Percentiles rank a stretch among this genome's conserved stretches.
Conservation (phyloP, 306 rosid genomes). For the Alnus rubra region DNA sequence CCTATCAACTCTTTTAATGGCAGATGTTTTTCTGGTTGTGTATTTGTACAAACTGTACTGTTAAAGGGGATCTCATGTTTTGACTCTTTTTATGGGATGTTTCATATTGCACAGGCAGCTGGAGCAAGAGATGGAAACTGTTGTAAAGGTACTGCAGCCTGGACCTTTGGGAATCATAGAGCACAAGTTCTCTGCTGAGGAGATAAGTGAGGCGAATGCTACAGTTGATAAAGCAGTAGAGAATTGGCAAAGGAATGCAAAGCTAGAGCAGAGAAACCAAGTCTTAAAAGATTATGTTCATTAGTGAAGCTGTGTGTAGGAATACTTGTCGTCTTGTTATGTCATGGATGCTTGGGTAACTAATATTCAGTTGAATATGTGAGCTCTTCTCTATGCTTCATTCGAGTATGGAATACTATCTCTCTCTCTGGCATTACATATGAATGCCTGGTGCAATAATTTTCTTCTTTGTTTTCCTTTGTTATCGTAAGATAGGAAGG, state of each 20-base stretch:
- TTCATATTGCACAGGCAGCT: slow-evolving; percentile 49
- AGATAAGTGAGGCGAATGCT: slow-evolving; percentile 58
- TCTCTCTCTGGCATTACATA: not conserved
- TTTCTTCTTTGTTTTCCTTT: not conserved
- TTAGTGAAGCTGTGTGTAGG: slow-evolving; percentile 28
- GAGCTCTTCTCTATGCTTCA: not conserved
- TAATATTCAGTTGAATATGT: not conserved
- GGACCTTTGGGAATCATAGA: slow-evolving; percentile 89
- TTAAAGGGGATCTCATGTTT: not conserved
- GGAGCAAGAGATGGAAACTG: slow-evolving; percentile 91
- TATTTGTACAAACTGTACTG: not conserved
- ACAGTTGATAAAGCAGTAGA: slow-evolving; percentile 64
- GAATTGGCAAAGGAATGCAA: slow-evolving; percentile 71
- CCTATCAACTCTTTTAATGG: not conserved
- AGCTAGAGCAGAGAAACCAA: slow-evolving; percentile 34
- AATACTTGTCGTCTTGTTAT: not conserved
- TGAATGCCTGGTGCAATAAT: not conserved
- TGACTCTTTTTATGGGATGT: slow-evolving; percentile 13
- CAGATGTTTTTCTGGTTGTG: not conserved
- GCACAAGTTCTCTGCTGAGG: slow-evolving; percentile 81
- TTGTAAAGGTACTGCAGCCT: slow-evolving; percentile 81
- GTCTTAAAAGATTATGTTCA: slow-evolving; percentile 53
- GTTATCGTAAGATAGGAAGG: not conserved
- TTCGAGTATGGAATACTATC: not conserved
- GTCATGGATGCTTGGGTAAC: not conserved